A percentile compares a stretch with the other conserved stretches of the same genome.
phyloP scores from a whole-genome alignment of 495 filamentous ascomycete species.

The Schizothecium vesticola region DNA sequence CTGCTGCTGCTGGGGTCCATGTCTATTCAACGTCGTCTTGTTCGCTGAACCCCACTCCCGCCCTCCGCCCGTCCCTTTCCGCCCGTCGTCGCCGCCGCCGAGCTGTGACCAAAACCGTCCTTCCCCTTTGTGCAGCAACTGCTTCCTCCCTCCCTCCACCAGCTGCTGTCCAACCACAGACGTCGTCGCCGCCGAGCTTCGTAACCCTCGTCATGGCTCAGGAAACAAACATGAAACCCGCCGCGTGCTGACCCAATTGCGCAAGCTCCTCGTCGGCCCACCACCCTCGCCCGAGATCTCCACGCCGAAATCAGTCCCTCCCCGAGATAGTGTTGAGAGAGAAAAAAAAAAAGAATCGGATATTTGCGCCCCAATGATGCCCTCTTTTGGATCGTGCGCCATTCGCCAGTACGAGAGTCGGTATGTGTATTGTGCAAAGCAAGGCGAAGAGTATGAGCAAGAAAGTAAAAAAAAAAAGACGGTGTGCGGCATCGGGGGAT shows the following conservation, averaged over 20 bases:
- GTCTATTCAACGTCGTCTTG: neutral
- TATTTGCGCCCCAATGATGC: slow-evolving; percentile 32
- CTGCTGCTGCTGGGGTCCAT: neutral
- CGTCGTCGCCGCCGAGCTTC: neutral
- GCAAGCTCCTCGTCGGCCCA: neutral
- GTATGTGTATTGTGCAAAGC: slow-evolving; percentile 1
- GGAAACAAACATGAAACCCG: neutral
- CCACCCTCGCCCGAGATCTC: neutral
- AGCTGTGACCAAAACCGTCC: neutral
- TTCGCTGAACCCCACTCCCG: neutral
- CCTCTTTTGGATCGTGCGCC: slow-evolving; percentile 33
- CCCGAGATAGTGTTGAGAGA: neutral
- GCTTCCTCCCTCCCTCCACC: neutral
- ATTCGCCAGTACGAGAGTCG: slow-evolving; percentile 27
- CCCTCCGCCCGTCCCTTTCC: neutral
- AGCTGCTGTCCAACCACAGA: neutral
- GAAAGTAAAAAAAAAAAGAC: slow-evolving; percentile 11
- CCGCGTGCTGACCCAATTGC: neutral
- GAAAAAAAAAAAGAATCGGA: slow-evolving; percentile 15
- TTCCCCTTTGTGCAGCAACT: neutral
- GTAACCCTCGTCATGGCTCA: neutral
- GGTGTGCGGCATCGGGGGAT: slow-evolving; percentile 2
- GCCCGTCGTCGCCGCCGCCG: neutral
- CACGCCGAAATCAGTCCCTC: slow-evolving; percentile 1
- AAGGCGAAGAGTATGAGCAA: slow-evolving; percentile 23